Percentiles rank a stretch among this genome's conserved stretches.
Conservation (phyloP, 2,329 filamentous ascomycete genomes). For the Penicillium sp. region DNA sequence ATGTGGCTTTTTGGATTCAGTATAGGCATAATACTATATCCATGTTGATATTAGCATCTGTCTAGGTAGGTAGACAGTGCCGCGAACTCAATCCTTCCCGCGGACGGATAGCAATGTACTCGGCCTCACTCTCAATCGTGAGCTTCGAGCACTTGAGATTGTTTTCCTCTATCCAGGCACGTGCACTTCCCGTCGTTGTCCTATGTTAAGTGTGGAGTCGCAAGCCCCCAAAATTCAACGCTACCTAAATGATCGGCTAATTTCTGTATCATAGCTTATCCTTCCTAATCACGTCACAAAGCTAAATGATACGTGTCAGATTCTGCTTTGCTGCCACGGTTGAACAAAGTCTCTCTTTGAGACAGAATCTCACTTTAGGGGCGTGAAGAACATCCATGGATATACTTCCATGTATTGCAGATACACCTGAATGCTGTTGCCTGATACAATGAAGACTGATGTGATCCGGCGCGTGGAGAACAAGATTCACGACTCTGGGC, state of each 20-base stretch:
- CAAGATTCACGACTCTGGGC: no score
- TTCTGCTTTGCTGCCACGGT: not conserved
- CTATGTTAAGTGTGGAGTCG: not conserved
- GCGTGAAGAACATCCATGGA: no score
- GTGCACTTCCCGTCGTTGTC: not conserved
- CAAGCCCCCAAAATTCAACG: not conserved
- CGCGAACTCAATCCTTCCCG: not conserved
- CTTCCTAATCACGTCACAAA: not conserved
- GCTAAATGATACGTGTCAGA: not conserved
- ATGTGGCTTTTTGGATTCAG: not conserved
- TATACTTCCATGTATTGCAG: no score
- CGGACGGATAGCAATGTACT: not conserved
- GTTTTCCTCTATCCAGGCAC: not conserved
- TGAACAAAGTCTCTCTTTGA: not conserved
- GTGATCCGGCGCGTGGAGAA: no score
- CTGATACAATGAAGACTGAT: no score
- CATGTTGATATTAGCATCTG: not conserved
- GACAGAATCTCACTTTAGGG: no score
- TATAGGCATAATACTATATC: not conserved
- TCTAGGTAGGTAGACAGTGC: not conserved
- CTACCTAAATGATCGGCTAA: not conserved
- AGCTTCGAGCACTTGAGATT: not conserved
- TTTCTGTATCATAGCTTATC: not conserved
- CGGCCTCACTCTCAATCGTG: not conserved
- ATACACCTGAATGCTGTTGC: no score